Conservation (phyloP, 768 basidiomycete species). For the Rhizopogon sp. region DNA sequence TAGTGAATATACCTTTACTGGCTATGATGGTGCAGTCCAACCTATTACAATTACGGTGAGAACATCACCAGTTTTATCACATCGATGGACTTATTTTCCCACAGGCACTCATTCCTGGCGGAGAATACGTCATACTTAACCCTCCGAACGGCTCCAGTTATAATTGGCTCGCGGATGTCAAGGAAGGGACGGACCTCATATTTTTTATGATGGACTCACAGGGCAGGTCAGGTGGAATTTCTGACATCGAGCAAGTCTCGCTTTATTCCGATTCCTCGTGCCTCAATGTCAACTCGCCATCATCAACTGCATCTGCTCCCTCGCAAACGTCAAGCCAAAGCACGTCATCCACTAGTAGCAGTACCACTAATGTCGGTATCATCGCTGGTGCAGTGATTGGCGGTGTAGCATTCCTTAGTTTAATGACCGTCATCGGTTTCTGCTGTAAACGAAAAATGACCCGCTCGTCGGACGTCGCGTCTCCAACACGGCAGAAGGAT, state of each 20-base stretch:
- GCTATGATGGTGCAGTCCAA: conserved; percentile 38
- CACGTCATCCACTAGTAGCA: conserved; percentile 17
- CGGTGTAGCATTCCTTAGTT: conserved; percentile 44
- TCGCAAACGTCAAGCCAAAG: conserved; percentile 19
- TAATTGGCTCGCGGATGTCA: conserved; percentile 51
- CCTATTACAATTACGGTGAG: conserved; percentile 53
- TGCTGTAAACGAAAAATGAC: conserved; percentile 32
- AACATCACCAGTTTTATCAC: not conserved
- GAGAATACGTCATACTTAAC: conserved; percentile 40
- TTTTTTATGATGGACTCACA: conserved; percentile 50
- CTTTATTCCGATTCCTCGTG: conserved; percentile 45
- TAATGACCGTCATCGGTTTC: conserved; percentile 42
- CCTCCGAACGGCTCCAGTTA: conserved; percentile 31
- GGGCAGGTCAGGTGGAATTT: conserved; percentile 55
- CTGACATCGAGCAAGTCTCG: conserved; percentile 43
- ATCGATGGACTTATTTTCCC: not conserved
- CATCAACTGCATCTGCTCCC: conserved; percentile 34
- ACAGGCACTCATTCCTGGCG: conserved; percentile 64
- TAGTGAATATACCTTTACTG: conserved; percentile 44
- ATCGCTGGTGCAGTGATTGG: conserved; percentile 48
- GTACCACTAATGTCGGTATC: conserved; percentile 39
- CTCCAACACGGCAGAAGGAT: conserved; percentile 30
- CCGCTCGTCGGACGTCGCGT: conserved; percentile 22
- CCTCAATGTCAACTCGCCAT: conserved; percentile 46
- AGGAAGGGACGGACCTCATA: conserved; percentile 51